Conservation (phyloP, 1,284 basidiomycete species). For the Nidula niveotomentosa region DNA sequence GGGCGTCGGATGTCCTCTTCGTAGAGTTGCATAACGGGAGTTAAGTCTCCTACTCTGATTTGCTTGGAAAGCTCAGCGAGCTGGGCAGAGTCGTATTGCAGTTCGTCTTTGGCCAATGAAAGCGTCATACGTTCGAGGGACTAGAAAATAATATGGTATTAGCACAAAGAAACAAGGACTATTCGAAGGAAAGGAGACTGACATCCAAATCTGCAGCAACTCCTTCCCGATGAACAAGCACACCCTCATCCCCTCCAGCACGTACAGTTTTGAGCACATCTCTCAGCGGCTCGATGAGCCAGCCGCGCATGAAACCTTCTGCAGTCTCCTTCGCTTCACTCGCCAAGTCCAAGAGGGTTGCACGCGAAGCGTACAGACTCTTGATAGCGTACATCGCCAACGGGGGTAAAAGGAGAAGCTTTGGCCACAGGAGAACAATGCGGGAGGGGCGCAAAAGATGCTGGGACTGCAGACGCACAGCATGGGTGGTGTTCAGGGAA, state of each 20-base stretch:
- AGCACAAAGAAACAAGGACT: conserved; percentile 1
- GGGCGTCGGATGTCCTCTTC: conserved; percentile 92
- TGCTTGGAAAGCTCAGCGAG: conserved; percentile 65
- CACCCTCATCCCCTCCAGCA: conserved; percentile 68
- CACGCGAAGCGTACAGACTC: conserved; percentile 50
- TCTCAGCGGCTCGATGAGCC: conserved; percentile 87
- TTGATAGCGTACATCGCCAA: conserved; percentile 49
- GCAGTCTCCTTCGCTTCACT: conserved; percentile 71
- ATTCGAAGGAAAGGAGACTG: conserved; percentile 17
- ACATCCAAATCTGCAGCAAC: conserved; percentile 81
- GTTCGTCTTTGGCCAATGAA: conserved; percentile 80
- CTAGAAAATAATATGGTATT: conserved; percentile 33
- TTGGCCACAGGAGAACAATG: conserved; percentile 65
- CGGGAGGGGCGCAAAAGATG: conserved; percentile 58
- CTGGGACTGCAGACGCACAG: conserved; percentile 19
- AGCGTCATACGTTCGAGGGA: conserved; percentile 94
- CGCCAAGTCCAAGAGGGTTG: conserved; percentile 51
- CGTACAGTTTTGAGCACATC: conserved; percentile 85
- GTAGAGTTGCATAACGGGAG: conserved; percentile 86
- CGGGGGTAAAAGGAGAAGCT: conserved; percentile 64
- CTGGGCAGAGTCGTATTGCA: conserved; percentile 61
- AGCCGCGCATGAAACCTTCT: conserved; percentile 77
- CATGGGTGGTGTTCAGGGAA: conserved; percentile 9
- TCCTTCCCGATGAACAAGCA: conserved; percentile 77
- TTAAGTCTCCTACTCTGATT: conserved; percentile 84